Conservation (phyloP, 208 protist species). For the Acanthamoeba healyi region DNA sequence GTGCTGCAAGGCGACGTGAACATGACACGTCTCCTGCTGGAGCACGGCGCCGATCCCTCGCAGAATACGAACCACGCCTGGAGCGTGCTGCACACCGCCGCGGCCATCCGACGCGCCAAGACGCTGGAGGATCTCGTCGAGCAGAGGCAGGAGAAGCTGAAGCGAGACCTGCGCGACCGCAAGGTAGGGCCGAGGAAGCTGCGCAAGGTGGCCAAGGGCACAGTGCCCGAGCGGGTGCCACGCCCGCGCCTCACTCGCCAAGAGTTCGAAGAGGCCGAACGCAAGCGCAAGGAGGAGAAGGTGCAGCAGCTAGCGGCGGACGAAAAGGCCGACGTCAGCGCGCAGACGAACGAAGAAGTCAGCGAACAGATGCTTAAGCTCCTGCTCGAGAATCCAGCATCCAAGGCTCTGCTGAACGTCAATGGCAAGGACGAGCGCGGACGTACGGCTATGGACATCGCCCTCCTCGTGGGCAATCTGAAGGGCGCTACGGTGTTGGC, state of each 20-base stretch:
- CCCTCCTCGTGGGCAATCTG: slow-evolving; percentile 30
- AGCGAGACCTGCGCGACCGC: neutral
- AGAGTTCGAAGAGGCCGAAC: slow-evolving; percentile 17
- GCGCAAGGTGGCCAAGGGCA: neutral
- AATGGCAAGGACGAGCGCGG: slow-evolving; percentile 31
- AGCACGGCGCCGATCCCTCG: slow-evolving; percentile 53
- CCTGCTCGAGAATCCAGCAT: neutral
- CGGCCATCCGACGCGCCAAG: slow-evolving; percentile 24
- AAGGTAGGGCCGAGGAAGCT: neutral
- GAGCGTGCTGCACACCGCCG: slow-evolving; percentile 55
- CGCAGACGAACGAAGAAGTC: neutral
- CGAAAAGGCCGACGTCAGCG: neutral
- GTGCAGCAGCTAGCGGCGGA: neutral
- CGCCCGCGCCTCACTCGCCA: neutral
- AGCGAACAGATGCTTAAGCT: neutral
- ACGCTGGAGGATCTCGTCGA: neutral
- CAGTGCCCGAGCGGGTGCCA: neutral
- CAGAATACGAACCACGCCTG: slow-evolving; percentile 61
- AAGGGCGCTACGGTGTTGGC: slow-evolving; percentile 40
- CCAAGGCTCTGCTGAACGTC: neutral
- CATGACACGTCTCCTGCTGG: slow-evolving; percentile 48
- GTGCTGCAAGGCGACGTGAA: slow-evolving; percentile 35
- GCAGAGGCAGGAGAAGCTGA: neutral
- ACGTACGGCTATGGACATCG: slow-evolving; percentile 30
- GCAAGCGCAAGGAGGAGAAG: slow-evolving; percentile 46